Evolutionary conservation across 202 grass and related monocot genomes (phyloP), one percentile per base, ranked within the genome.

Genomic region (Hordeum pubiflorum): DNA sequence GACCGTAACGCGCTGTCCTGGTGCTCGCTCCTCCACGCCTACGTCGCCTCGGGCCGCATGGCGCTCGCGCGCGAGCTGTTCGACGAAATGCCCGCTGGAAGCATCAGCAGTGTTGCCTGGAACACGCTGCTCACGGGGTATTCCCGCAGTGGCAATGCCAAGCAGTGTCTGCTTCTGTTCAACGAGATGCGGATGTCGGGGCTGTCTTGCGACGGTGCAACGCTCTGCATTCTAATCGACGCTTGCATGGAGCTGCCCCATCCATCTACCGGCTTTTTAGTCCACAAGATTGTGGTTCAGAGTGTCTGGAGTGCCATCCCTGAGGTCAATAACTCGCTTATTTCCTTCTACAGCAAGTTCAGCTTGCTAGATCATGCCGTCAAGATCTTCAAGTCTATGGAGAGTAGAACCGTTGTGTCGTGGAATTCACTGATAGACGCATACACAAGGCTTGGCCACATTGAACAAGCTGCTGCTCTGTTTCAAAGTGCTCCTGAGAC

Each of bases 21-120:
- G 92, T 94, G 91, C 76, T 93, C 95, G 14, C 91, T 97, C 79
- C 88, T 97, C 41, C 70, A 87, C 13, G 92, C 82, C 0, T 91
- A 93, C 63, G 89, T 89, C 10, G 74, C 71, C 12, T 91, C 91
- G 17, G 77, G 78, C 2, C 17, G 65, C 3, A 80, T 80, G 73
- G 23, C 3, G 11, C n/a, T 82, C 8, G 95, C 88, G 7, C 78
- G 92, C 24, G 76, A 89, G 13, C 7, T 97, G 68, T 94, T 94
- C 58, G 79, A 91, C 1, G 81, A 79, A 79, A 97, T 94, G 92
- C 71, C 92, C 5, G 71, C 21, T 24, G 91, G 82, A 60, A 91
- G 71, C 58, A 88, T 71, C 11, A 91, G 71, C 58, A 89, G 70
- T 33, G 78, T 97, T 27, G 80, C 90, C 63, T 87, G 88, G 78